Evolutionary conservation across 2,329 filamentous ascomycete species (phyloP).

Genomic region (Neofusicoccum cordaticola): DNA sequence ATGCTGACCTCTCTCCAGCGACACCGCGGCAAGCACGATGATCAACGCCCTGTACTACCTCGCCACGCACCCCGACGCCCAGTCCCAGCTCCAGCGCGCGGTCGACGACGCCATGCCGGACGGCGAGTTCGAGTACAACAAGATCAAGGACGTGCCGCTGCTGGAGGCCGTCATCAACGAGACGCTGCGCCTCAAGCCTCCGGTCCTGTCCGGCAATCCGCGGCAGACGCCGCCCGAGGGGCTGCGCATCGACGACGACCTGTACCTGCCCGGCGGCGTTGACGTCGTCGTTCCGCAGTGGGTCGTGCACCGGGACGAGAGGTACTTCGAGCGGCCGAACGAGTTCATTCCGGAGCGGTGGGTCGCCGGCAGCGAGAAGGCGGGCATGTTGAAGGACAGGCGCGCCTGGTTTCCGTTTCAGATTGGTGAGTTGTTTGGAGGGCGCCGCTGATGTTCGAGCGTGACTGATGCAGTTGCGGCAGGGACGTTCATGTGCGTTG

Average conservation of each 20-base stretch:
- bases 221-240: constrained; percentile 36
- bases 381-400: constrained; percentile 27
- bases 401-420: not conserved
- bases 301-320: constrained; percentile 28
- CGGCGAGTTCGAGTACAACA: constrained; percentile 24
- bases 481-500: constrained; percentile 69
- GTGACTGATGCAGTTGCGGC: constrained; percentile 32
- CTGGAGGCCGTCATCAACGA: constrained; percentile 41
- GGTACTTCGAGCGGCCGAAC: constrained; percentile 19
- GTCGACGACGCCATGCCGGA: constrained; percentile 36
- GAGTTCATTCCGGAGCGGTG: constrained; percentile 32
- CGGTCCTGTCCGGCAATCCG: constrained; percentile 37
- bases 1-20: constrained; percentile 23
- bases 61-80: constrained; percentile 35
- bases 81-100: constrained; percentile 33
- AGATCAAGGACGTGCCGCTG: constrained; percentile 26
- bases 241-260: constrained; percentile 35
- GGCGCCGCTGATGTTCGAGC: not conserved
- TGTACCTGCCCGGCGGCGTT: constrained; percentile 31
- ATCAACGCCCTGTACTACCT: constrained; percentile 46
- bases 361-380: constrained; percentile 32
- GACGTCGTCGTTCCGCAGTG: constrained; percentile 31
- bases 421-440: not conserved
- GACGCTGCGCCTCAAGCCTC: constrained; percentile 40
- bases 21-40: constrained; percentile 45